phyloP scores from a whole-genome alignment of 768 basidiomycete genomes.

The Tulasnella sp. region DNA sequence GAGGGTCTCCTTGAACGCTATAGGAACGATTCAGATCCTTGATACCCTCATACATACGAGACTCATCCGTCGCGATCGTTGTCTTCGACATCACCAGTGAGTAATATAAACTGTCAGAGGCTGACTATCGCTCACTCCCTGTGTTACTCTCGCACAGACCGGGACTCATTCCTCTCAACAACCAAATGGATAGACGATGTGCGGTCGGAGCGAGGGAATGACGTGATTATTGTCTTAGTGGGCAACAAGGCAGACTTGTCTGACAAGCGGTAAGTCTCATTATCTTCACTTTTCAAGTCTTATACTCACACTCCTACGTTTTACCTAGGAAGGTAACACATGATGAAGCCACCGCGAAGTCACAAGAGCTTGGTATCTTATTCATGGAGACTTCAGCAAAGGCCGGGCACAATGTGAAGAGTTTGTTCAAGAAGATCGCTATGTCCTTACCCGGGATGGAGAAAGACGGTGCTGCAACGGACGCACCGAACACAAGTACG shows the following conservation, averaged over 20 bases:
- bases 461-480: constrained; percentile 41
- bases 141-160: constrained; percentile 41
- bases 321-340: constrained; percentile 84
- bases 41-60: constrained; percentile 97
- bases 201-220: constrained; percentile 89
- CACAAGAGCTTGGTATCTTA: constrained; percentile 87
- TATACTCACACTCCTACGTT: not conserved
- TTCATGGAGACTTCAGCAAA: constrained; percentile 99
- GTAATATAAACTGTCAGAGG: constrained; percentile 27
- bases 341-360: constrained; percentile 88
- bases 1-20: not conserved
- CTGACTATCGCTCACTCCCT: not conserved
- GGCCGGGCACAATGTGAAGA: constrained; percentile 98
- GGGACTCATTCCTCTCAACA: constrained; percentile 96
- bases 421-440: constrained; percentile 98
- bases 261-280: constrained; percentile 81
- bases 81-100: constrained; percentile 98
- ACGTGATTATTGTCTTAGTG: constrained; percentile 96
- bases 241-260: constrained; percentile 99
- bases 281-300: too few relatives aligned
- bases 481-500: not conserved
- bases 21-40: constrained; percentile 95
- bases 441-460: constrained; percentile 96
- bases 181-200: constrained; percentile 99
- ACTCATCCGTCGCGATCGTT: constrained; percentile 97